Conservation (phyloP, 2,329 filamentous ascomycete genomes). For the Amylocarpus encephaloides region DNA sequence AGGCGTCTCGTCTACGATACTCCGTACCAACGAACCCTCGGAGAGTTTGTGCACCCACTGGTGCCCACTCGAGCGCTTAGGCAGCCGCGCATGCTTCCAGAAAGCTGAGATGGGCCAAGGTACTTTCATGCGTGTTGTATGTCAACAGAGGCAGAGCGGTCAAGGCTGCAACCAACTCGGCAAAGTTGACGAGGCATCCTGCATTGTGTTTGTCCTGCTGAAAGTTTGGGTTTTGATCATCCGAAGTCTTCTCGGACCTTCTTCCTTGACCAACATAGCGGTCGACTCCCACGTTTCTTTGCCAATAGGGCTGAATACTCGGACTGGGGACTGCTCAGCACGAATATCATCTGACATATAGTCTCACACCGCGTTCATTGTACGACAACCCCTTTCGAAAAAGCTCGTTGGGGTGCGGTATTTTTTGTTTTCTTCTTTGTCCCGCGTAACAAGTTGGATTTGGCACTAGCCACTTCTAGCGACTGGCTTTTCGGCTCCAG, state of each 20-base stretch:
- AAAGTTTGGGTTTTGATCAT: too few species aligned
- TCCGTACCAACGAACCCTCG: constrained; percentile 8
- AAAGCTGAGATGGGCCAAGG: neutral
- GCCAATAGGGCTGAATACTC: neutral
- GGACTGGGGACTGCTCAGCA: neutral
- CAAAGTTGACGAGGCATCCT: too few species aligned
- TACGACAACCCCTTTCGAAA: too few species aligned
- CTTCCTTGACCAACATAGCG: constrained; percentile 3
- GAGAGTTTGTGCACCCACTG: constrained; percentile 5
- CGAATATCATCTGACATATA: neutral
- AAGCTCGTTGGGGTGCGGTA: too few species aligned
- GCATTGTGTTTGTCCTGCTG: too few species aligned
- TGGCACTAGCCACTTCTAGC: too few species aligned
- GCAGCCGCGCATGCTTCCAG: constrained; percentile 15
- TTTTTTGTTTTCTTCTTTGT: too few species aligned
- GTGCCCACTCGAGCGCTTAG: constrained; percentile 20
- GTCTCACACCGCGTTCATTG: neutral
- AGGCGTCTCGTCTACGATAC: constrained; percentile 8
- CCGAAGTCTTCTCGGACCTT: neutral
- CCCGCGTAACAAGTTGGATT: too few species aligned
- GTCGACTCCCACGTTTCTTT: neutral
- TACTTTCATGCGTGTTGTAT: neutral
- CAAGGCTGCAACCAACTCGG: neutral
- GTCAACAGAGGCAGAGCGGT: constrained; percentile 19
- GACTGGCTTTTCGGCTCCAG: too few species aligned